Conservation (phyloP, 1,284 basidiomycete species). For the Leccinum holopus region DNA sequence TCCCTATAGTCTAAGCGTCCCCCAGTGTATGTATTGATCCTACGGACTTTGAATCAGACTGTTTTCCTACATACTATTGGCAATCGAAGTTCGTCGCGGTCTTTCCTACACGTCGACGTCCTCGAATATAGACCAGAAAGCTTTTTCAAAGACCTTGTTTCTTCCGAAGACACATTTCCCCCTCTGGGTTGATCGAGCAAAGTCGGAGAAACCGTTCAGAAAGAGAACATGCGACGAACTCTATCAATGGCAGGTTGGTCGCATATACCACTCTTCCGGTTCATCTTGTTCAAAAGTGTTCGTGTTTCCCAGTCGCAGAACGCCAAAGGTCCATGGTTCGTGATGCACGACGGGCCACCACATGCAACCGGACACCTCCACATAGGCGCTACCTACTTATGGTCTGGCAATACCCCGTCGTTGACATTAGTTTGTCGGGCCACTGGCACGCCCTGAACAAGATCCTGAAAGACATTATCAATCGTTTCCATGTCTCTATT, state of each 20-base stretch:
- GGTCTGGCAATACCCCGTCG: neutral
- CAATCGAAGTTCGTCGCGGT: constrained; percentile 6
- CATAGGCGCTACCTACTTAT: constrained; percentile 63
- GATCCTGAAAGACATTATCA: constrained; percentile 95
- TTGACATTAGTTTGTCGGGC: constrained; percentile 47
- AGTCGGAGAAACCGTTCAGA: constrained; percentile 62
- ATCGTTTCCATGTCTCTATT: constrained; percentile 80
- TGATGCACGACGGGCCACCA: constrained; percentile 95
- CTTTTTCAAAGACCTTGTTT: constrained; percentile 68
- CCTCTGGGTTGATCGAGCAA: constrained; percentile 68
- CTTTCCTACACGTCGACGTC: constrained; percentile 15
- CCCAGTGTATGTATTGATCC: too few species aligned
- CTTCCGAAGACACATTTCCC: constrained; percentile 86
- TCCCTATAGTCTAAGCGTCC: too few species aligned
- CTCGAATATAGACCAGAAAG: constrained; percentile 22
- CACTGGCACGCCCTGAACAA: constrained; percentile 87
- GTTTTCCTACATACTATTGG: too few species aligned
- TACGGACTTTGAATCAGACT: too few species aligned
- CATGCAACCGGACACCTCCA: constrained; percentile 97
- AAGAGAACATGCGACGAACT: constrained; percentile 72
- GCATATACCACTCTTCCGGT: neutral
- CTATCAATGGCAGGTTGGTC: constrained; percentile 84
- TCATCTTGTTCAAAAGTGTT: constrained; percentile 7
- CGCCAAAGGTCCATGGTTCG: constrained; percentile 67
- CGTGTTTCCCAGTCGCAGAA: constrained; percentile 54